Evolutionary conservation across 371 early-diverging fungal species (phyloP).

Genomic region (Mortierella sp.): DNA sequence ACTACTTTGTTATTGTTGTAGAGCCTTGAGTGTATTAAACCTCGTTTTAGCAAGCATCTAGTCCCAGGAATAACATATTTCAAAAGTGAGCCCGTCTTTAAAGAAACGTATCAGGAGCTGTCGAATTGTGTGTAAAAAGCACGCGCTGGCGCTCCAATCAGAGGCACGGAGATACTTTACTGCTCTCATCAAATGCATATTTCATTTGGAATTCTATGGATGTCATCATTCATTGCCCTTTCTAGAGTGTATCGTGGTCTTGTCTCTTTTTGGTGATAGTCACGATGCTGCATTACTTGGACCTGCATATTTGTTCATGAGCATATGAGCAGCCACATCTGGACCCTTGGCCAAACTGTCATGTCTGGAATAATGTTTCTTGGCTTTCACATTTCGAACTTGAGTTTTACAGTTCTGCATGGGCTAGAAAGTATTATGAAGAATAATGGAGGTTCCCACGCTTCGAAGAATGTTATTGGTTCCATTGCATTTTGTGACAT

Average conservation of each 20-base stretch:
- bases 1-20: background rate
- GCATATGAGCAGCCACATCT: no score
- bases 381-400: no score
- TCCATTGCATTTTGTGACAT: no score
- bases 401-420: no score
- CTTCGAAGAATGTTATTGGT: no score
- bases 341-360: no score
- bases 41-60: background rate
- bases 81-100: background rate
- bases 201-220: conserved; percentile 9
- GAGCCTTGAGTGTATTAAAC: background rate
- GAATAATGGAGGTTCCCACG: no score
- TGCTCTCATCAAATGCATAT: conserved; percentile 13
- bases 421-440: no score
- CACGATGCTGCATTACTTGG: no score
- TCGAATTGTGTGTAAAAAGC: conserved; percentile 5
- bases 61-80: background rate
- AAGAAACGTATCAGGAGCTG: background rate
- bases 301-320: no score
- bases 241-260: background rate
- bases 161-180: background rate
- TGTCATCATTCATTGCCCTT: background rate
- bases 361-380: no score
- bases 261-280: background rate
- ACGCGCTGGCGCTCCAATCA: conserved; percentile 28